A percentile compares a stretch with the other conserved stretches of the same genome.
Evolutionary conservation across 1,284 basidiomycete species (phyloP).

Genomic region (Phylloboletellus chloephorus): DNA sequence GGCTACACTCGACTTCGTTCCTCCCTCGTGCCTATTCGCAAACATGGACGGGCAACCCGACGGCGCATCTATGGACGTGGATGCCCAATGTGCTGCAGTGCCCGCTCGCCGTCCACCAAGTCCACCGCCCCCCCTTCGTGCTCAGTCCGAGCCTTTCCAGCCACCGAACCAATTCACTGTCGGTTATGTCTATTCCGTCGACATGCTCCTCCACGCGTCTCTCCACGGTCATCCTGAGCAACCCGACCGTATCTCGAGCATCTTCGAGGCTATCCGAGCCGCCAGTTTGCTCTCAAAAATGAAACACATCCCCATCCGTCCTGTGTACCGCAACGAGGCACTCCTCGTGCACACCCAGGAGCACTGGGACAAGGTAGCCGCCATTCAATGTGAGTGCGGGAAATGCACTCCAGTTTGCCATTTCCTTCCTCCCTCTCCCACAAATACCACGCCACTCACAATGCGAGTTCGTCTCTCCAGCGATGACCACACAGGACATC

Average conservation of each 20-base stretch:
- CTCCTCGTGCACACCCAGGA: conserved; percentile 85
- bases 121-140: conserved; percentile 17
- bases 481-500: conserved; percentile 68
- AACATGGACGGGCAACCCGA: conserved; percentile 18
- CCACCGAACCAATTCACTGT: conserved; percentile 32
- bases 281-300: conserved; percentile 67
- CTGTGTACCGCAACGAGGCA: conserved; percentile 74
- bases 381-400: conserved; percentile 60
- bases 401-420: conserved; percentile 6
- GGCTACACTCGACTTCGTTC: no score
- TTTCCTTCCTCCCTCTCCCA: conserved; percentile 3
- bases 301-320: conserved; percentile 72
- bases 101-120: conserved; percentile 17
- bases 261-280: conserved; percentile 62
- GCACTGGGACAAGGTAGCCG: conserved; percentile 87
- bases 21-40: not conserved
- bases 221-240: conserved; percentile 76
- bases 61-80: conserved; percentile 28
- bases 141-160: conserved; percentile 30
- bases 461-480: conserved; percentile 37
- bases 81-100: conserved; percentile 11
- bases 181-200: conserved; percentile 83
- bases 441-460: conserved; percentile 18
- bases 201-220: conserved; percentile 85
- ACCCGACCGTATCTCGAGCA: conserved; percentile 80